Base-by-base conservation (phyloP, 2,329 filamentous ascomycete genomes). In the Penicillium sp. region DNA sequence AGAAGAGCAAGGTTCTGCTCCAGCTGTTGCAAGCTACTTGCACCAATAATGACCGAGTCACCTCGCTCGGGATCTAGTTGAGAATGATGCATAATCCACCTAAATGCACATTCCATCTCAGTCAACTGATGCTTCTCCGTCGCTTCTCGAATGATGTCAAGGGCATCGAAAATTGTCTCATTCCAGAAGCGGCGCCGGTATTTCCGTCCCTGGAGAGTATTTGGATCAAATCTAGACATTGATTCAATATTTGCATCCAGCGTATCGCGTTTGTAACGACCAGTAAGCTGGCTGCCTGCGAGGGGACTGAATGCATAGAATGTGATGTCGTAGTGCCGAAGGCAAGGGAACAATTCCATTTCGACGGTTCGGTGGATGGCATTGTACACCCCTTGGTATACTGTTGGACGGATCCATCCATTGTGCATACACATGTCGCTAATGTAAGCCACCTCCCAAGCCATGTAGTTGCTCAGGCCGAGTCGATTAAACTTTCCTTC, bases 51-150 rank as follows among this genome's bases (percentile, higher is more conserved):
- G 14, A 78, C 68, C 9, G 67, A 73, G 65, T 79, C 76, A 0
- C 68, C 68, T 5, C 66, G 50, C 35, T 73, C 65, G 10, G 61
- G 56, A 37, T 68, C 68, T 49, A 79, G 50, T 47, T 64, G 44
- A 10, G 71, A 77, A 57, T 82, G 79, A 63, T 82, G 75, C 1
- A 67, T 67, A 35, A 75, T 68, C 80, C 80, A 82, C 29, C 80
- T 62, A 52, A 82, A 58, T 1, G 78, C 78, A 60, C 72, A 71
- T 58, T 81, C 78, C 0, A 72, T 70, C 55, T 76, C 66, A 0
- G 75, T 78, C 31, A 82, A 29, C 1, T 71, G 70, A 60, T 79
- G 72, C 64, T 77, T 75, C 62, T 68, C 67, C 0, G 72, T 68
- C 22, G 68, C 69, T 1, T 70, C 61, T 50, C 74, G 67, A 29